phyloP scores from a whole-genome alignment of 331 rosid genomes.

The Saraca asoca region DNA sequence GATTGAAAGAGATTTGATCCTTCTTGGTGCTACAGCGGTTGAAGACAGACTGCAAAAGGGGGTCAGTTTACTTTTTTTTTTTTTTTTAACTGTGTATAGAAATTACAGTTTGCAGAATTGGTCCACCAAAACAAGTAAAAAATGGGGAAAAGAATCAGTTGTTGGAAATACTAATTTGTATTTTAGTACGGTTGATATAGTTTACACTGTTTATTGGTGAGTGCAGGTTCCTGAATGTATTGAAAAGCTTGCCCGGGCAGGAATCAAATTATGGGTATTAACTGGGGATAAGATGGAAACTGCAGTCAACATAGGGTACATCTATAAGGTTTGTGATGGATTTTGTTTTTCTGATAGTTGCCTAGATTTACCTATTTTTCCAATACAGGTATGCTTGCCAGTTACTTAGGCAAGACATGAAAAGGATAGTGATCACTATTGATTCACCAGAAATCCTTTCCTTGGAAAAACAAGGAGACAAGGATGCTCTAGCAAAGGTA shows the following conservation, averaged over 20 bases:
- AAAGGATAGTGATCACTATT: constrained; percentile 63
- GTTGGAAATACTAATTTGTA: neutral
- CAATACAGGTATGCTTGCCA: constrained; percentile 76
- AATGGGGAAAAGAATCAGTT: neutral
- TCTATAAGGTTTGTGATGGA: constrained; percentile 14
- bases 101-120: constrained; percentile 9
- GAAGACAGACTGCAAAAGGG: constrained; percentile 89
- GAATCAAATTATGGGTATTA: constrained; percentile 88
- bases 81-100: no score
- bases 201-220: constrained; percentile 33
- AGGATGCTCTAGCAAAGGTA: constrained; percentile 61
- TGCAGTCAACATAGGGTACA: constrained; percentile 81
- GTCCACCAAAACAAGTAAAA: neutral
- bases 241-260: constrained; percentile 63
- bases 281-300: constrained; percentile 98
- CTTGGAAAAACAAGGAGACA: constrained; percentile 61
- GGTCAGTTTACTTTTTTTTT: constrained; percentile 49
- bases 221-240: constrained; percentile 85
- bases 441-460: constrained; percentile 65
- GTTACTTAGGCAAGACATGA: constrained; percentile 79
- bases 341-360: constrained; percentile 29
- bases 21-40: constrained; percentile 89
- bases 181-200: constrained; percentile 23
- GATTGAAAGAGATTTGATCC: constrained; percentile 68
- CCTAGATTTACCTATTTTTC: constrained; percentile 12